Conservation (phyloP, 2,329 filamentous ascomycete species). For the Cadophora luteo-olivacea region DNA sequence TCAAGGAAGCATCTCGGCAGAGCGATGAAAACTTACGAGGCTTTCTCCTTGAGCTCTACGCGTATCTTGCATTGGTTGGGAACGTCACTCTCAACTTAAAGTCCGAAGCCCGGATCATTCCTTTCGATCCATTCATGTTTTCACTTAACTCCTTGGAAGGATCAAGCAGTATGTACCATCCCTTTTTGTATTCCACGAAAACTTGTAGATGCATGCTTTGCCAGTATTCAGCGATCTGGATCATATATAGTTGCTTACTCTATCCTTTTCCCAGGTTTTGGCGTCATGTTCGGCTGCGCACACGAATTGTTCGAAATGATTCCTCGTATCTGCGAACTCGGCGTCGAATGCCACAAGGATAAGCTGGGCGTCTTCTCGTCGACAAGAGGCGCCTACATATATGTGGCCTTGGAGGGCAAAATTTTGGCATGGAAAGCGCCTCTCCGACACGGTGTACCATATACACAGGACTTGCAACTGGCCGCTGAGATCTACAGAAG, state of each 20-base stretch:
- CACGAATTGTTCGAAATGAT: conserved; percentile 1
- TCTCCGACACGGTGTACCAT: neutral
- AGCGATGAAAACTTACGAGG: neutral
- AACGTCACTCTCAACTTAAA: conserved; percentile 6
- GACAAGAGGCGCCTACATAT: neutral
- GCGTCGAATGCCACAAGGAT: neutral
- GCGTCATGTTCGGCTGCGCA: conserved; percentile 4
- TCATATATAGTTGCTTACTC: neutral
- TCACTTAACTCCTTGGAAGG: neutral
- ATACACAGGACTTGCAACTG: neutral
- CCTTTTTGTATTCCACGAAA: neutral
- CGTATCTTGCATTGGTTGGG: neutral
- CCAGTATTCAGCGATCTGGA: too few relatives aligned
- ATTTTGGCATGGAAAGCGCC: neutral
- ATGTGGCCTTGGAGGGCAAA: neutral
- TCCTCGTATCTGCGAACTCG: conserved; percentile 4
- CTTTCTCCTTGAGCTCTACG: neutral
- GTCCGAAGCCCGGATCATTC: neutral
- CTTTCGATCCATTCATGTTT: conserved; percentile 1
- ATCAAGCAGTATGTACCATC: neutral
- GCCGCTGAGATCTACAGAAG: neutral
- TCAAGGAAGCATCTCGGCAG: neutral
- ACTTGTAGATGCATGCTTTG: too few relatives aligned
- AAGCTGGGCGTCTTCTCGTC: neutral
- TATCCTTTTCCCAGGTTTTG: neutral